Evolutionary conservation across 805 yeast genomes (phyloP), one percentile per base, ranked within the genome.

Genomic region (Dipodascus geniculatus): DNA sequence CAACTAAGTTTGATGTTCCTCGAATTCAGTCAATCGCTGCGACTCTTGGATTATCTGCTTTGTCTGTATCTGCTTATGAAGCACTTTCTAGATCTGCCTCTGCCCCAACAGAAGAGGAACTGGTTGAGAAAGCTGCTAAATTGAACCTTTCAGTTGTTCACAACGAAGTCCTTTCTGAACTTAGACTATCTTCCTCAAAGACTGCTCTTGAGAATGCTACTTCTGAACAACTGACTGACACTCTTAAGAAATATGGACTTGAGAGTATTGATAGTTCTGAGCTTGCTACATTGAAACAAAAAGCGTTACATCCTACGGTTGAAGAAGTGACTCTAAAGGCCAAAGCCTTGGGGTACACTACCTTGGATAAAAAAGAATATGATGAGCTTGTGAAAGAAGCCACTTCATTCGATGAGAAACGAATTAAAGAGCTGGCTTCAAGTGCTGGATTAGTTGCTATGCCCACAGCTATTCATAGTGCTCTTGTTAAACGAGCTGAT

Each of bases 381-480:
- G 44, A 14, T 38, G 4, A 4, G 4, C 19, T 38, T 11, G 20
- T 38, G 6, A 6, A 11, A 28, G 33, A 28, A 11, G 33, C 33
- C 14, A 17, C 44, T 11, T 38, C 19, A 6, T 14, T 38, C 14
- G 44, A 38, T 38, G 20, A 38, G 4, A 14, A 14, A 4, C 20
- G 20, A 3, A 38, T 38, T n/a, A 17, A 38, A n/a, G 6, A 38
- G 6, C 4, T 60, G 17, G 70, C 68, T 9, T 23, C 20, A 23
- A 38, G 52, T 9, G 48, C 35, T 3, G 60, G 62, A 2, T 42
- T 57, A 14, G 54, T 54, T 20, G 54, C 56, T 14, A 22, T 60
- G 3, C 58, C 68, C 8, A 47, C 48, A 3, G 77, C 1, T 62
- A 55, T 1, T 69, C 61, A 65, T 33, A 44, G 53, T 8, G 55